Percentiles rank a stretch among this genome's conserved stretches.
Evolutionary conservation across 2,329 filamentous ascomycete genomes (phyloP).

Genomic region (Pseudocercospora cruenta): DNA sequence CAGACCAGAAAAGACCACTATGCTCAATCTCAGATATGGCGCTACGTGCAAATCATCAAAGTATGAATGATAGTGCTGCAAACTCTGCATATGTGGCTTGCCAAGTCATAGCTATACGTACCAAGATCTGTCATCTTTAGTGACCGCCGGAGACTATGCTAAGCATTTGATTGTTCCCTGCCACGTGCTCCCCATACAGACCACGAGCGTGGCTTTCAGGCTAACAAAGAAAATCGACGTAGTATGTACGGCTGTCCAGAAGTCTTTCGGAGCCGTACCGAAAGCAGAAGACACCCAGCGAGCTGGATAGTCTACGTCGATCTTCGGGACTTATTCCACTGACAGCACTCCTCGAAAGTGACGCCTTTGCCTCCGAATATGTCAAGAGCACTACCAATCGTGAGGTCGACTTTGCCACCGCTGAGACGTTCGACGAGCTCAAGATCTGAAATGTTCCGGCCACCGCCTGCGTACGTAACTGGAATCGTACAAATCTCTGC

Average conservation of each 20-base stretch:
- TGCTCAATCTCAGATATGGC: background rate
- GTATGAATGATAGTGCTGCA: constrained; percentile 5
- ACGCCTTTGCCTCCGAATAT: constrained; percentile 91
- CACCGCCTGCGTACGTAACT: constrained; percentile 96
- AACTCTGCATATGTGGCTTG: constrained; percentile 9
- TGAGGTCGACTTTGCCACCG: constrained; percentile 81
- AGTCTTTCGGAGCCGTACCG: constrained; percentile 1
- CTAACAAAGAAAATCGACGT: background rate
- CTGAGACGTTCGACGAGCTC: constrained; percentile 80
- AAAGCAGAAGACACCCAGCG: constrained; percentile 8
- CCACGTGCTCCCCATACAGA: background rate
- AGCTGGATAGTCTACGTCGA: constrained; percentile 9
- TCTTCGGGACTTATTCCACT: constrained; percentile 67
- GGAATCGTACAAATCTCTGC: constrained; percentile 88
- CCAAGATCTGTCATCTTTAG: constrained; percentile 10
- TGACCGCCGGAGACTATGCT: background rate
- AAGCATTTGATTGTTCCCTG: background rate
- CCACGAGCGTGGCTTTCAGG: constrained; percentile 1
- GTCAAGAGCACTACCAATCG: constrained; percentile 93
- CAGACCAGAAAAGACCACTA: background rate
- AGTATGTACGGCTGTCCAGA: background rate
- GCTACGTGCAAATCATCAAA: background rate
- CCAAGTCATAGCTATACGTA: background rate
- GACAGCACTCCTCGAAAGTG: constrained; percentile 83
- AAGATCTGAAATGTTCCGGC: constrained; percentile 77